Percentiles rank a stretch among this genome's conserved stretches.
These are phyloP conservation scores for Lachnellula willkommii DNA, from an alignment of 2,329 filamentous ascomycete species.

Conservation along the genomic window DNA sequence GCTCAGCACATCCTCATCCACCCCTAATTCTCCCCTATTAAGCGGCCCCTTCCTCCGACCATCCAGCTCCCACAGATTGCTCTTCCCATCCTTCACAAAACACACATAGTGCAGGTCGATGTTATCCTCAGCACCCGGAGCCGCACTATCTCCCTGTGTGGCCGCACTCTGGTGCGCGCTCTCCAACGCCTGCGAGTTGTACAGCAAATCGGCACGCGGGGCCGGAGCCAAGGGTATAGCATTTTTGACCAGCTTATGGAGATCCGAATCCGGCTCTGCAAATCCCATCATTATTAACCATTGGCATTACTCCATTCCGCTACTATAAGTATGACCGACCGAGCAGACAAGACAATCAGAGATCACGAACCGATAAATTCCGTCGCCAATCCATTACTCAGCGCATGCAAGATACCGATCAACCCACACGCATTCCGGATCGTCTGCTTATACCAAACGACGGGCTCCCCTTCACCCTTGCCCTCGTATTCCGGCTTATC, in stretches of 20 bases:
- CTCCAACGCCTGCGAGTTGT: slow-evolving; percentile 70
- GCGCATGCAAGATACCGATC: slow-evolving; percentile 80
- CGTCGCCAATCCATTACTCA: slow-evolving; percentile 70
- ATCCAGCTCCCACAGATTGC: slow-evolving; percentile 63
- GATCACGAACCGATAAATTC: slow-evolving; percentile 68
- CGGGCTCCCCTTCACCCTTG: slow-evolving; percentile 64
- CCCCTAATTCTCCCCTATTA: slow-evolving; percentile 48
- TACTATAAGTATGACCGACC: no score
- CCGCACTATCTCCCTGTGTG: slow-evolving; percentile 66
- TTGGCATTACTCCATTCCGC: no score
- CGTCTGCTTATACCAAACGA: slow-evolving; percentile 92
- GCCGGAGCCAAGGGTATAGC: slow-evolving; percentile 65
- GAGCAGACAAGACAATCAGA: slow-evolving; percentile 7
- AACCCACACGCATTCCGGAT: slow-evolving; percentile 90
- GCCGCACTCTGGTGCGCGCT: slow-evolving; percentile 75
- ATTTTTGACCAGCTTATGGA: slow-evolving; percentile 60
- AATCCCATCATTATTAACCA: background rate
- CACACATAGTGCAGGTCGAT: slow-evolving; percentile 96
- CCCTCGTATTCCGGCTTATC: slow-evolving; percentile 58
- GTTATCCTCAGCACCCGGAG: slow-evolving; percentile 67
- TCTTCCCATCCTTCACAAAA: slow-evolving; percentile 74
- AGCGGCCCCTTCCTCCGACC: slow-evolving; percentile 62
- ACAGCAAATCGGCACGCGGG: slow-evolving; percentile 67
- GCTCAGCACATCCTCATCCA: slow-evolving; percentile 67
- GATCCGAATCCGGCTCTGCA: slow-evolving; percentile 31